Conservation (phyloP, 768 basidiomycete genomes). For the Royoungia palumana region DNA sequence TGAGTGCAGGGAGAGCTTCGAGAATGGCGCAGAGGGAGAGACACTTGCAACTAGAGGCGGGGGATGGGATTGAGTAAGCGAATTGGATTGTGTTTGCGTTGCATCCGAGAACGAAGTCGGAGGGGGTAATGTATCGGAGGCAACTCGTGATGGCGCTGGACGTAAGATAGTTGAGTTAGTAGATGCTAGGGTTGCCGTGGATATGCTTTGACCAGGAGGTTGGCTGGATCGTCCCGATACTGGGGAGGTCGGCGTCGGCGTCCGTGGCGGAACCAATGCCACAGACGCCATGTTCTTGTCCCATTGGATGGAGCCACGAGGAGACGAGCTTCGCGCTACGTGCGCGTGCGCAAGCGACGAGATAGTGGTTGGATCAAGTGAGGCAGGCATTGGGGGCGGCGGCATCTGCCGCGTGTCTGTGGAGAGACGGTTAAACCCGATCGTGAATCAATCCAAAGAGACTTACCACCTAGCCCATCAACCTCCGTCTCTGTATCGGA, state of each 20-base stretch:
- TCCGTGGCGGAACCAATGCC: slow-evolving; percentile 11
- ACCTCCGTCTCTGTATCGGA: slow-evolving; percentile 31
- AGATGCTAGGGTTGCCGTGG: neutral
- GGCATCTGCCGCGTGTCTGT: slow-evolving; percentile 45
- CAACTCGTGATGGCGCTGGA: neutral
- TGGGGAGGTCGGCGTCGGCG: slow-evolving; percentile 1
- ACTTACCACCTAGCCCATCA: slow-evolving; percentile 26
- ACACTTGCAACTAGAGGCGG: slow-evolving; percentile 11
- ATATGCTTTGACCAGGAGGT: neutral
- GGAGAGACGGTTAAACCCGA: neutral
- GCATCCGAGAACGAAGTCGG: neutral
- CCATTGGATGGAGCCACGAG: slow-evolving; percentile 14
- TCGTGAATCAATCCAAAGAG: neutral
- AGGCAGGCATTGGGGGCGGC: slow-evolving; percentile 48
- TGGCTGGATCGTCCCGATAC: slow-evolving; percentile 6
- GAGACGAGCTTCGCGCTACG: slow-evolving; percentile 16
- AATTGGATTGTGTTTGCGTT: neutral
- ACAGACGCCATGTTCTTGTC: slow-evolving; percentile 13
- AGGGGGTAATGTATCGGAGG: neutral
- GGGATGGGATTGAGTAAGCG: neutral
- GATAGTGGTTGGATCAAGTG: slow-evolving; percentile 39
- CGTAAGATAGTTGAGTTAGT: neutral
- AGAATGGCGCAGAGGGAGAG: slow-evolving; percentile 50
- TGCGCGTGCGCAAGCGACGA: slow-evolving; percentile 28
- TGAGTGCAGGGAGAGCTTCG: slow-evolving; percentile 48